Percentiles rank a stretch among this genome's conserved stretches.
Conservation (phyloP, 345 rosid species). For the Eucalyptus curtisii region DNA sequence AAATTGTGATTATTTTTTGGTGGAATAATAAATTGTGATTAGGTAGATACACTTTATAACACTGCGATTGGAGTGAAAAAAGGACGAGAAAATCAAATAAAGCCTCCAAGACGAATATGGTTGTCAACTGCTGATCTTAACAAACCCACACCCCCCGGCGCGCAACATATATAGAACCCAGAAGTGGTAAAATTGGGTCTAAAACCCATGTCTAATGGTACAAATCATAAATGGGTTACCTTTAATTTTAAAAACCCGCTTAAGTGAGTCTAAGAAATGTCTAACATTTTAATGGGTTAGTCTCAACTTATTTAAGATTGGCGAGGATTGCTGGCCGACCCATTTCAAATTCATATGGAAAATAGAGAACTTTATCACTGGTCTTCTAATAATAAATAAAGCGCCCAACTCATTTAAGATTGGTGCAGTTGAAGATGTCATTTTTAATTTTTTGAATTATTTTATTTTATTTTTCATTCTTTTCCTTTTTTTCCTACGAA, state of each 20-base stretch:
- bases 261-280: not conserved
- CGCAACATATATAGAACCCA: not conserved
- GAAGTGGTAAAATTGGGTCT: not conserved
- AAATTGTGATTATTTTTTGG: not conserved
- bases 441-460: too few species aligned
- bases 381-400: not conserved
- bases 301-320: not conserved
- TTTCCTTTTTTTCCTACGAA: too few species aligned
- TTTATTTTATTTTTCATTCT: too few species aligned
- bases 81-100: not conserved
- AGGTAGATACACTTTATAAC: not conserved
- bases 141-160: too few species aligned
- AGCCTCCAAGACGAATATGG: not conserved
- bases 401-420: not conserved
- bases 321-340: not conserved
- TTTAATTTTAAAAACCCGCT: not conserved
- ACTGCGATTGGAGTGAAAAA: not conserved
- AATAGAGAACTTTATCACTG: not conserved
- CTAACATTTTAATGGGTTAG: not conserved
- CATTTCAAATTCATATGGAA: too few species aligned
- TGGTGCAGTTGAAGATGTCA: not conserved
- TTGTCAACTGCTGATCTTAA: not conserved
- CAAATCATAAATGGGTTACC: not conserved
- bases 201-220: not conserved
- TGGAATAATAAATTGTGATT: not conserved